Conservation (phyloP, 1,284 basidiomycete species). For the Porogramme epimiltina region DNA sequence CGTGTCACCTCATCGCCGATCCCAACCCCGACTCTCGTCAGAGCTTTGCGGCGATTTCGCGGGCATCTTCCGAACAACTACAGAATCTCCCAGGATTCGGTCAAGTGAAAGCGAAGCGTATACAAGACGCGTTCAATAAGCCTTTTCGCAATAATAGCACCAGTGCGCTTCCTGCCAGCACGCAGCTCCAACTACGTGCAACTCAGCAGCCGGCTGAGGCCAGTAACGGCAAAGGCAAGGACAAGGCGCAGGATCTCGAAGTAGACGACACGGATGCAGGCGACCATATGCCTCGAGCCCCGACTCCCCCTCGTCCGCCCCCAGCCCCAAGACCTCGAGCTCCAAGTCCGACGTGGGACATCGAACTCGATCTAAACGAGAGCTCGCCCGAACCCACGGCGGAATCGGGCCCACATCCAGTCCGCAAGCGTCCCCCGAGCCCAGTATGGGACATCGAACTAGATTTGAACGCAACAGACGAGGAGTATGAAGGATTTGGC, state of each 20-base stretch:
- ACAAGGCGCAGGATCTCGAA: conserved; percentile 13
- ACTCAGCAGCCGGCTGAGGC: conserved; percentile 3
- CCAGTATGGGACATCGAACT: conserved; percentile 67
- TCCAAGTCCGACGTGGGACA: conserved; percentile 40
- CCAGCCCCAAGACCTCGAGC: conserved; percentile 7
- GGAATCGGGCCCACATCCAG: conserved; percentile 15
- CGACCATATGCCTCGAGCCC: not conserved
- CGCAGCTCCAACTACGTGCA: conserved; percentile 8
- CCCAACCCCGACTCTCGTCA: conserved; percentile 31
- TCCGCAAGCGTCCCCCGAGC: conserved; percentile 17
- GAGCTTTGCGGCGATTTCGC: conserved; percentile 85
- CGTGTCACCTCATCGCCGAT: not conserved
- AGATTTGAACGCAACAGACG: conserved; percentile 41
- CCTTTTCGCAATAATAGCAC: conserved; percentile 71
- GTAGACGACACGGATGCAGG: not conserved
- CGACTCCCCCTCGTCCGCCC: conserved; percentile 12
- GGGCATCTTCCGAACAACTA: conserved; percentile 74
- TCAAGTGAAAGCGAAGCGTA: conserved; percentile 87
- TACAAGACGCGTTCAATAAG: conserved; percentile 79
- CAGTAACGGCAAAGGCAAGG: conserved; percentile 15
- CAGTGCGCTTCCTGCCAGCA: conserved; percentile 41
- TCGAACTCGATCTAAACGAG: conserved; percentile 38
- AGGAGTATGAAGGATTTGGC: conserved; percentile 12
- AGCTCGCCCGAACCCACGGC: conserved; percentile 22
- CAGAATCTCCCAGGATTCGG: conserved; percentile 91